Evolutionary conservation across 2,329 filamentous ascomycete genomes (phyloP).

Genomic region (Fusarium gaditjirri): DNA sequence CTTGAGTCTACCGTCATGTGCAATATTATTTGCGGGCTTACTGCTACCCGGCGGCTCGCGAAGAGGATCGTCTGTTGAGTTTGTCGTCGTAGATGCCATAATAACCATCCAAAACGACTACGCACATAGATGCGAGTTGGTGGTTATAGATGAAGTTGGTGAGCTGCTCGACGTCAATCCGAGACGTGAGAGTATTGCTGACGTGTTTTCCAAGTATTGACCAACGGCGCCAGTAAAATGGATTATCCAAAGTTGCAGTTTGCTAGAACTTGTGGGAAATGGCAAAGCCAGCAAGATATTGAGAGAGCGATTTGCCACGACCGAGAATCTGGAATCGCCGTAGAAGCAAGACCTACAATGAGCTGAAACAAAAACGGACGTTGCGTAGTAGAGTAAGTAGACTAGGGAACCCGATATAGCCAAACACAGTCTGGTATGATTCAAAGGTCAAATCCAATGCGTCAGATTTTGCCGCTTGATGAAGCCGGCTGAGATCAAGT

Average conservation of each 20-base stretch:
- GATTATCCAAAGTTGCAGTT: neutral
- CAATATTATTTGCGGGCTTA: neutral
- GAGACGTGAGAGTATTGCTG: neutral
- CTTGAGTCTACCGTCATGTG: conserved; percentile 3
- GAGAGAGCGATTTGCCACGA: conserved; percentile 13
- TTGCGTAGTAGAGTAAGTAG: neutral
- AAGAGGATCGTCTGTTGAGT: conserved; percentile 22
- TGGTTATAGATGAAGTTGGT: neutral
- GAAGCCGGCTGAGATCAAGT: conserved; percentile 16
- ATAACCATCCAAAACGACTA: conserved; percentile 5
- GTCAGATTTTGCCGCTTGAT: conserved; percentile 29
- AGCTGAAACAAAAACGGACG: neutral
- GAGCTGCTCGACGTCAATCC: neutral
- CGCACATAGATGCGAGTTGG: conserved; percentile 18
- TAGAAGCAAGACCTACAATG: conserved; percentile 2
- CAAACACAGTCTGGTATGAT: neutral
- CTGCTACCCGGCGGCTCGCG: conserved; percentile 32
- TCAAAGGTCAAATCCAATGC: neutral
- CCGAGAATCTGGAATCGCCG: neutral
- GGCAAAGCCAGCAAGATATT: neutral
- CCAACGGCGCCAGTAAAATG: neutral
- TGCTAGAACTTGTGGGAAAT: neutral
- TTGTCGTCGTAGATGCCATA: conserved; percentile 25
- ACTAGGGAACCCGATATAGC: neutral
- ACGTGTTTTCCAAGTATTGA: neutral